Percentiles rank a stretch among this genome's conserved stretches.
Evolutionary conservation across 805 yeast species (phyloP).

Genomic region (Lipomyces japonicus): DNA sequence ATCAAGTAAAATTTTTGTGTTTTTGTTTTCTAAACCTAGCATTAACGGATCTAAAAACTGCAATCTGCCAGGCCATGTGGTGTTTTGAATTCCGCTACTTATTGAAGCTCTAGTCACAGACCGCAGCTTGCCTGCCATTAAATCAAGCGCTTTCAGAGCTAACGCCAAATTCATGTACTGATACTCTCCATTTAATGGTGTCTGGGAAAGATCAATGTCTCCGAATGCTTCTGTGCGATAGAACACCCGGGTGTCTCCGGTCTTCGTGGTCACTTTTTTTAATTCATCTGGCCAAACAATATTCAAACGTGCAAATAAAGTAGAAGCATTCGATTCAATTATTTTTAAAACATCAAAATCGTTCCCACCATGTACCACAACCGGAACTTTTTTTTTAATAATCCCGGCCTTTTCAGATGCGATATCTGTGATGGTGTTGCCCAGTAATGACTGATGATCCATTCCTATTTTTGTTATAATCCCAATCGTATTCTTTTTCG

Average conservation of each 20-base stretch:
- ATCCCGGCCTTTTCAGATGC: conserved; percentile 87
- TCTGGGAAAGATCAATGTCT: conserved; percentile 32
- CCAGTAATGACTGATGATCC: conserved; percentile 79
- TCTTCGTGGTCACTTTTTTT: background rate
- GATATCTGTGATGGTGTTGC: conserved; percentile 59
- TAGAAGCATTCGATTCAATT: conserved; percentile 42
- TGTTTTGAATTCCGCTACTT: conserved; percentile 49
- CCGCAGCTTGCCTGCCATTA: conserved; percentile 15
- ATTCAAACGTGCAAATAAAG: background rate
- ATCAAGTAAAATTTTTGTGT: conserved; percentile 55
- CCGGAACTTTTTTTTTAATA: conserved; percentile 56
- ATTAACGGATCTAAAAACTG: conserved; percentile 43
- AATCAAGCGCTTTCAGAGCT: conserved; percentile 55
- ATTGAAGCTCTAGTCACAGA: conserved; percentile 41
- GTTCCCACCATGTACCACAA: conserved; percentile 72
- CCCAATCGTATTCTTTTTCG: conserved; percentile 24
- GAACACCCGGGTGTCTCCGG: background rate
- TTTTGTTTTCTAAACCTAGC: background rate
- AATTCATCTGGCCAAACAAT: conserved; percentile 1
- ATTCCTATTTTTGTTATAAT: conserved; percentile 76
- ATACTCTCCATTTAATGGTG: conserved; percentile 69
- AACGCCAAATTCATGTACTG: conserved; percentile 68
- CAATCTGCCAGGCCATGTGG: conserved; percentile 85
- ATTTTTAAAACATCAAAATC: conserved; percentile 48
- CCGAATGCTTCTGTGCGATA: conserved; percentile 34